Base-by-base conservation (phyloP, 257 asterid species). In the Solanum arcanum region DNA sequence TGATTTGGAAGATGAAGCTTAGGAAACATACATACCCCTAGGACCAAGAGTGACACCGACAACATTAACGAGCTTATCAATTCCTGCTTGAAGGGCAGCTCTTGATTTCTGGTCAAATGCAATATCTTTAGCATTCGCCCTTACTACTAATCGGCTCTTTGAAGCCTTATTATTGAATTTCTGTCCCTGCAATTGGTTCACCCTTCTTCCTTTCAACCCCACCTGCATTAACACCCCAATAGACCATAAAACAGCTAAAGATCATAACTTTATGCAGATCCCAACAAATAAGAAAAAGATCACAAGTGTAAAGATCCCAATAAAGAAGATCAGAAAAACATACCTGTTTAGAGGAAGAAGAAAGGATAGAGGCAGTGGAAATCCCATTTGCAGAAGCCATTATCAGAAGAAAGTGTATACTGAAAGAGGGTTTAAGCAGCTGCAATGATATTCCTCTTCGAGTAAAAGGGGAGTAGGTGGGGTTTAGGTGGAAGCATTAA, bases 21-120 rank as follows among this genome's bases (percentile, higher is more conserved):
- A 12, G 49, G 88, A 35, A 73, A 87, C 88, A 87, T 91, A 87
- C 88, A 87, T 91, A 97, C 99, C 99, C 84, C 97, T 94, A 72
- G 99, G 99, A 39, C 99, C 99, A 86, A 97, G 96, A 66, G 99
- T 96, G 37, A 96, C 96, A 15, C 97, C 99, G 64, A 97, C 98
- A 52, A 94, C 97, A 90, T 96, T 96, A 20, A 98, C 98, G 9
- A 97, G 96, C 92, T 97, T 97, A 87, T 97, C 99, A 21, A 97
- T 97, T 12, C 99, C 99, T 31, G 95, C 90, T 89, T 97, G 99
- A 94, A 95, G 94, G 21, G 99, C 98, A 68, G 91, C 46, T 94
- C 99, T 93, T n/a, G 99, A 93, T 46, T 92, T 89, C 93, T 97
- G 99, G 89, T 92, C 98, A 90, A 93, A 97, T 0, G 98, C 95